phyloP scores from a whole-genome alignment of 371 early-diverging fungal genomes.

The Mortierella sp. region DNA sequence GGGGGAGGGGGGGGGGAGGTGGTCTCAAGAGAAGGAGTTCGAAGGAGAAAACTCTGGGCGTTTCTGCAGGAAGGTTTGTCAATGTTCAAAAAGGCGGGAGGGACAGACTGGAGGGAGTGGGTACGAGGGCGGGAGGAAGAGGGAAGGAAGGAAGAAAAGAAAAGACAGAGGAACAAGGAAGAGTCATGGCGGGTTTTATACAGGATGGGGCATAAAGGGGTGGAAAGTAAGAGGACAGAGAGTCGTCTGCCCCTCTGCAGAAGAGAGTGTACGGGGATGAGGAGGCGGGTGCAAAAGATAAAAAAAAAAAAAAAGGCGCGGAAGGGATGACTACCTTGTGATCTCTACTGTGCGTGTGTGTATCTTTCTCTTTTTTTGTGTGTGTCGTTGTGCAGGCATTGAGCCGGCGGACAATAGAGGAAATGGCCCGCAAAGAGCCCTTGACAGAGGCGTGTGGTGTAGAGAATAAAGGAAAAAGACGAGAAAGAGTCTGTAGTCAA shows the following conservation, averaged over 20 bases:
- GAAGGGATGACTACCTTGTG: no score
- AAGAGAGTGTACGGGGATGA: no score
- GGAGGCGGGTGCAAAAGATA: neutral
- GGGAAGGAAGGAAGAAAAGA: neutral
- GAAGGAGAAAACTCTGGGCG: neutral
- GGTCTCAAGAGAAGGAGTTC: no score
- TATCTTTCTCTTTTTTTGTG: no score
- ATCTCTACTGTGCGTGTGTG: no score
- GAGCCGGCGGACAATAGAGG: no score
- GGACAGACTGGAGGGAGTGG: neutral
- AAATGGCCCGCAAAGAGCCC: no score
- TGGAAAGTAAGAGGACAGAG: neutral
- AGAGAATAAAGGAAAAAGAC: neutral
- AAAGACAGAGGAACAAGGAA: neutral
- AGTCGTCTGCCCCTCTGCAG: no score
- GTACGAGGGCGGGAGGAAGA: neutral
- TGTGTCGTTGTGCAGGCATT: no score
- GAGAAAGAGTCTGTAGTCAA: neutral
- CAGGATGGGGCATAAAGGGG: slow-evolving; percentile 12
- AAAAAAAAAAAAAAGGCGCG: neutral
- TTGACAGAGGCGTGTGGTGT: neutral
- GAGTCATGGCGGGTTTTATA: slow-evolving; percentile 6
- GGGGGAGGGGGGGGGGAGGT: neutral
- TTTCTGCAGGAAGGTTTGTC: neutral
- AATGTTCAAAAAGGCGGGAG: neutral